Percentiles rank a stretch among this genome's conserved stretches.
phyloP scores from a whole-genome alignment of 306 rosid species.

The Sechiopsis laciniata region DNA sequence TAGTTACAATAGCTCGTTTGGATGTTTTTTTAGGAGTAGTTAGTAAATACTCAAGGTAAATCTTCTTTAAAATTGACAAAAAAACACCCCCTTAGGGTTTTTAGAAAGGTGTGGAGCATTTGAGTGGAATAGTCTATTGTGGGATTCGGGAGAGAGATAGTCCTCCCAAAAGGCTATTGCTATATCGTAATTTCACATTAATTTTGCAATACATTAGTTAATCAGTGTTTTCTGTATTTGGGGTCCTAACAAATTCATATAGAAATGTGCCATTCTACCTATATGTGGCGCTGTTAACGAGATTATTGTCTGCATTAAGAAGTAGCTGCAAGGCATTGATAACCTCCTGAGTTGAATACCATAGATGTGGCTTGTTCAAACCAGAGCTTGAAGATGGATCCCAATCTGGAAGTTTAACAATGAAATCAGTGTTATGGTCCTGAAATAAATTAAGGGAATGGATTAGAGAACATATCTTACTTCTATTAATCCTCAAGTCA shows the following conservation, averaged over 20 bases:
- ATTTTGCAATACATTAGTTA: too few relatives aligned
- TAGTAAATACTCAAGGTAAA: too few relatives aligned
- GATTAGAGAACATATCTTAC: not conserved
- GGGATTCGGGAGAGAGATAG: too few relatives aligned
- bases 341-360: constrained; percentile 68
- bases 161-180: too few relatives aligned
- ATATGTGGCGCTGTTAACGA: constrained; percentile 60
- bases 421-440: constrained; percentile 87
- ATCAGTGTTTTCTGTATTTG: too few relatives aligned
- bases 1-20: too few relatives aligned
- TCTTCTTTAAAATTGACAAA: too few relatives aligned
- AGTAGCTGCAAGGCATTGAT: constrained; percentile 58
- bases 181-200: too few relatives aligned
- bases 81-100: too few relatives aligned
- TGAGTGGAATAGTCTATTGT: too few relatives aligned
- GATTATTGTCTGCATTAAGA: constrained; percentile 49
- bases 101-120: too few relatives aligned
- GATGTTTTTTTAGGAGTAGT: too few relatives aligned
- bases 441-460: constrained; percentile 30
- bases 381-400: constrained; percentile 47
- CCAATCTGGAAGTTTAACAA: constrained; percentile 85
- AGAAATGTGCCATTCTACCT: constrained; percentile 40
- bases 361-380: constrained; percentile 69
- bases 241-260: not conserved
- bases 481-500: not conserved